Percentiles rank a stretch among this genome's conserved stretches.
Evolutionary conservation across 2,329 filamentous ascomycete genomes (phyloP).

Genomic region (Phaeoacremonium minimum): DNA sequence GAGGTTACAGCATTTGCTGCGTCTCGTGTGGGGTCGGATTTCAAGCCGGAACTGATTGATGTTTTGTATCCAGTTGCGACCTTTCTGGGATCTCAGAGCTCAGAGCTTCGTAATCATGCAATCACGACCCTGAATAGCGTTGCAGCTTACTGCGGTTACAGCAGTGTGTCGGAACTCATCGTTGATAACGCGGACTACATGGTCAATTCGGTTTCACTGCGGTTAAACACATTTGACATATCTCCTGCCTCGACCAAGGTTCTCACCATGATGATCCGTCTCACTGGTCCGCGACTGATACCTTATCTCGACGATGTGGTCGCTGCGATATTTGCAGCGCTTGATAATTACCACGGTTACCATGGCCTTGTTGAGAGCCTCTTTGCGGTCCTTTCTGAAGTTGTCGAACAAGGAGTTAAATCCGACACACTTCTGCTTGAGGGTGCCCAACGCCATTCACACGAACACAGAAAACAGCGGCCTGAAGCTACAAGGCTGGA

Average conservation of each 20-base stretch:
- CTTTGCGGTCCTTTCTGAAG: constrained; percentile 75
- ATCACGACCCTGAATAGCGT: constrained; percentile 78
- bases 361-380: constrained; percentile 78
- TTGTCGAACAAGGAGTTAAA: constrained; percentile 77
- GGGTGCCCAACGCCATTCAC: constrained; percentile 24
- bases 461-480: constrained; percentile 37
- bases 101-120: constrained; percentile 71
- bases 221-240: constrained; percentile 87
- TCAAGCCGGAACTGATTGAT: constrained; percentile 83
- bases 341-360: constrained; percentile 97
- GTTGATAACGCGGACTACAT: constrained; percentile 94
- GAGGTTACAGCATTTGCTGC: constrained; percentile 78
- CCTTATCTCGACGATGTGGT: constrained; percentile 91
- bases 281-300: constrained; percentile 76
- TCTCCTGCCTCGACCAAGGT: constrained; percentile 89
- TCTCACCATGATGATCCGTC: constrained; percentile 85
- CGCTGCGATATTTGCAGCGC: constrained; percentile 81
- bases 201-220: constrained; percentile 84
- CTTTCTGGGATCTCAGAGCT: constrained; percentile 70
- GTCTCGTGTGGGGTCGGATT: constrained; percentile 58
- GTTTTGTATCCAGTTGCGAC: constrained; percentile 88
- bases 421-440: constrained; percentile 44
- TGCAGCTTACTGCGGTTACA: constrained; percentile 71
- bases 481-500: constrained; percentile 29
- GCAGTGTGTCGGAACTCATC: constrained; percentile 70